phyloP scores from a whole-genome alignment of 371 early-diverging fungal species.

The Catenaria anguillulae region DNA sequence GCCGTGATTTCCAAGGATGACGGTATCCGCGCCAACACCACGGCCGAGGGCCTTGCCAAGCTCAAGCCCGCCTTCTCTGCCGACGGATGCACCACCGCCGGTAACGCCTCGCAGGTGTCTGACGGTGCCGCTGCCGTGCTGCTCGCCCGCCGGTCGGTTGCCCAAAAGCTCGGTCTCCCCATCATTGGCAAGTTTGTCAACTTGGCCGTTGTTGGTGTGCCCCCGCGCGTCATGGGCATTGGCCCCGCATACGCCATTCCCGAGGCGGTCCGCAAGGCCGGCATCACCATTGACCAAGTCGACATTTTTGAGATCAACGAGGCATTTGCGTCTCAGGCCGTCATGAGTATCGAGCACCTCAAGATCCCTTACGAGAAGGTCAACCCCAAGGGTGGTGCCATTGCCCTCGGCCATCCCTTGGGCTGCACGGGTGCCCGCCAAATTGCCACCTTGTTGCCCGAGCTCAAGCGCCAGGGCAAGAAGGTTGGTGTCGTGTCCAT shows the following conservation, averaged over 20 bases:
- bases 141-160: conserved; percentile 84
- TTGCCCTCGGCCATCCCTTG: conserved; percentile 88
- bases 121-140: conserved; percentile 97
- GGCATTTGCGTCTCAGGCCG: conserved; percentile 95
- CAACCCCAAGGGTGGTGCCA: conserved; percentile 97
- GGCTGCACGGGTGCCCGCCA: conserved; percentile 94
- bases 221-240: conserved; percentile 89
- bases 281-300: conserved; percentile 60
- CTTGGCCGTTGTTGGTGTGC: conserved; percentile 82
- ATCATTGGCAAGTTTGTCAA: conserved; percentile 79
- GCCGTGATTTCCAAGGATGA: conserved; percentile 67
- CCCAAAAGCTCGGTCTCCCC: conserved; percentile 70
- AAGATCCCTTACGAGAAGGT: conserved; percentile 73
- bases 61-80: conserved; percentile 82
- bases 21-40: conserved; percentile 75
- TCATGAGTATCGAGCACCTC: conserved; percentile 79
- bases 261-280: conserved; percentile 65
- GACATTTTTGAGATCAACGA: conserved; percentile 84
- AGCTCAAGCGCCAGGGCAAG: conserved; percentile 74
- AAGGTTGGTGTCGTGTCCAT: conserved; percentile 77
- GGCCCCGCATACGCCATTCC: conserved; percentile 94
- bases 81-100: conserved; percentile 85
- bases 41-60: conserved; percentile 63
- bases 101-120: conserved; percentile 95
- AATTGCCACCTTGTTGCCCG: conserved; percentile 84